Percentiles rank a stretch among this genome's conserved stretches.
These are phyloP conservation scores for Zanthoxylum bungeanum DNA, from an alignment of 345 rosid genomes.

Conservation along the genomic window DNA sequence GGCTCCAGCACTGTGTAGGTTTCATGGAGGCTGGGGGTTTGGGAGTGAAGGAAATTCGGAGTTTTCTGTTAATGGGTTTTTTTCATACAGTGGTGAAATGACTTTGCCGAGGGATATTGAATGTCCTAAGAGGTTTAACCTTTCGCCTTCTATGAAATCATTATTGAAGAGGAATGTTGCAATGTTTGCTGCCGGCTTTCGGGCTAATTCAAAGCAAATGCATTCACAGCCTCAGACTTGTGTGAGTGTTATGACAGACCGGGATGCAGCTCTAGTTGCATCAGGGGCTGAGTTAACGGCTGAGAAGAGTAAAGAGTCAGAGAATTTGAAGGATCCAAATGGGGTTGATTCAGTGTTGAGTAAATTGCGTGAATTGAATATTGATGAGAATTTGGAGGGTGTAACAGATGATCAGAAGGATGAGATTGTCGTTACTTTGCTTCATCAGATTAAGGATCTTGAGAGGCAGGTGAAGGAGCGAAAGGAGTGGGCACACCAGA, in stretches of 20 bases:
- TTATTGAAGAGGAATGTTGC: slow-evolving; percentile 86
- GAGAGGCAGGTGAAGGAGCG: slow-evolving; percentile 81
- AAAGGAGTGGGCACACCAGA: slow-evolving; percentile 95
- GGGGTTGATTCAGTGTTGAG: slow-evolving; percentile 54
- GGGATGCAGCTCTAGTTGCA: slow-evolving; percentile 26
- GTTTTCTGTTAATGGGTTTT: slow-evolving; percentile 49
- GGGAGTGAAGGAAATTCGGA: slow-evolving; percentile 53
- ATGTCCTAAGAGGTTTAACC: slow-evolving; percentile 80
- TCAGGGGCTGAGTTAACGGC: slow-evolving; percentile 23
- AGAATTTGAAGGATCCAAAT: slow-evolving; percentile 40
- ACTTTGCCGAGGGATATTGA: slow-evolving; percentile 62
- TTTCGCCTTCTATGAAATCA: slow-evolving; percentile 79
- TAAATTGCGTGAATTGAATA: slow-evolving; percentile 73
- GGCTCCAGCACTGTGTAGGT: slow-evolving; percentile 61
- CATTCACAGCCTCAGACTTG: no score
- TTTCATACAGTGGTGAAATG: slow-evolving; percentile 41
- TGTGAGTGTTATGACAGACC: slow-evolving; percentile 32
- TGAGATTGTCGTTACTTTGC: slow-evolving; percentile 59
- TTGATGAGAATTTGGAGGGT: slow-evolving; percentile 64
- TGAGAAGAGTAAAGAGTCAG: slow-evolving; percentile 48
- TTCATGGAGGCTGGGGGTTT: no score
- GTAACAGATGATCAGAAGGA: slow-evolving; percentile 66
- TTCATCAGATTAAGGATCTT: slow-evolving; percentile 67
- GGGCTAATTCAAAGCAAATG: slow-evolving; percentile 63
- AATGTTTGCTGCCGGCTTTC: slow-evolving; percentile 81